Evolutionary conservation across 805 yeast species (phyloP), one percentile per base, ranked within the genome.

Genomic region (Kockiozyma suomiensis): DNA sequence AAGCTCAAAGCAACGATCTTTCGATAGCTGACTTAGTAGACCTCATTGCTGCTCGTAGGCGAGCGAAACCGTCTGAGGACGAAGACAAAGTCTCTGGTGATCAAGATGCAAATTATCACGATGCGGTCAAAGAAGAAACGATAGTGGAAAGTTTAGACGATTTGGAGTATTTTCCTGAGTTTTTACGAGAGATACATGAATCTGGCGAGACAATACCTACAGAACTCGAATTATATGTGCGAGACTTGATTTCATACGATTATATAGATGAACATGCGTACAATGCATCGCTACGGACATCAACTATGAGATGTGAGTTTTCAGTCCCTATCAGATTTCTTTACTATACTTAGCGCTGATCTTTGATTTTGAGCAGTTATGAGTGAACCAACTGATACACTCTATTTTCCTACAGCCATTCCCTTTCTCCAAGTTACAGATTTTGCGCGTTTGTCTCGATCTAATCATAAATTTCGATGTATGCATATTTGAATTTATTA

Each of bases 161-260:
- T 21, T 30, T 17, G 25, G 41, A 32, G 7, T 48, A 28, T 33
- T 48, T 48, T 21, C 51, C 51, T 1, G 51, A 48, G 23, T 35
- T 48, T 48, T 8, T 23, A 30, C 25, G 41, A 21, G 28, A 48
- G 35, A 19, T 17, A 19, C 41, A 33, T 17, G 25, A 28, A 19
- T 33, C 51, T 5, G 51, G 51, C 7, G 51, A 48, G 23, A 28
- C 23, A 7, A 21, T 28, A n/a, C 51, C 41, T 17, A 48, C 51
- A 8, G 41, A 48, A 6, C 19, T 33, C 6, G 51, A 48, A 19
- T 21, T 19, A 17, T 37, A 15, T 13, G 30, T 48, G 51, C 51
- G 15, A 7, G 19, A 17, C 13, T 48, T 48, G 28, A 33, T 48
- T 19, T 48, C 51, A 3, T 35, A 48, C 19, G 51, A 48, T 17